These are phyloP conservation scores for Chaetomium globosum DNA, from an alignment of 2,329 filamentous ascomycete species.

Conservation along the genomic window DNA sequence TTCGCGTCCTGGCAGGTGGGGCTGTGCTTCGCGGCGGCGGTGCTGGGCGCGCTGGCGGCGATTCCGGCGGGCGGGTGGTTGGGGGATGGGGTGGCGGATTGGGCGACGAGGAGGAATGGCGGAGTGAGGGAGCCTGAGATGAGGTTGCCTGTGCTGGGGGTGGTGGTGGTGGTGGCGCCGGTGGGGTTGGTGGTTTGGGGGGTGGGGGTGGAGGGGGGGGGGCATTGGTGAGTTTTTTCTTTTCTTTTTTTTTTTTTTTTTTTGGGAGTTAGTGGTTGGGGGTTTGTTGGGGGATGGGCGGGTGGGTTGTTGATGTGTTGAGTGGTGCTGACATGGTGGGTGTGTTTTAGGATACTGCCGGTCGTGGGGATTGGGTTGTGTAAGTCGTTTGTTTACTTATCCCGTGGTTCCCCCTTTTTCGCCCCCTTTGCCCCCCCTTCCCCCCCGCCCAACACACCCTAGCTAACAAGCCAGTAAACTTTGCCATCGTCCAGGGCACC, in stretches of 20 bases:
- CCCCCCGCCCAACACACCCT: not conserved
- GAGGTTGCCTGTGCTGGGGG: not conserved
- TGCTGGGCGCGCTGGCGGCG: not conserved
- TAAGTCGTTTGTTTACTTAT: not conserved
- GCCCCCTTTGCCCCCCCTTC: no score
- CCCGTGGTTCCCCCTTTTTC: not conserved
- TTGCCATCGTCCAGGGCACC: conserved; percentile 58
- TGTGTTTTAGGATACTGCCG: not conserved
- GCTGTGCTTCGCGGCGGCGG: not conserved
- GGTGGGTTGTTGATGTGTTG: not conserved
- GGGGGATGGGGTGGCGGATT: not conserved
- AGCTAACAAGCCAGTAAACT: conserved; percentile 50
- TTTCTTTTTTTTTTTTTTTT: not conserved
- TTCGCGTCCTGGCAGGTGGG: not conserved
- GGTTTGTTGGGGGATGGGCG: not conserved
- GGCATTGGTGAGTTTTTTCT: not conserved
- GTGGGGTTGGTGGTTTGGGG: not conserved
- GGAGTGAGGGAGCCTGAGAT: not conserved
- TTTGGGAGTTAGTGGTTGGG: not conserved
- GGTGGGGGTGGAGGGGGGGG: not conserved
- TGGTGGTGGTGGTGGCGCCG: not conserved
- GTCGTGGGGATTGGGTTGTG: not conserved
- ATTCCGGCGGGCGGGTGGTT: not conserved
- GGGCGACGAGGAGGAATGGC: not conserved
- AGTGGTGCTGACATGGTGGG: not conserved